A percentile compares a stretch with the other conserved stretches of the same genome.
Conservation (phyloP, 106 monocot species). For the Phalaenopsis equestris region DNA sequence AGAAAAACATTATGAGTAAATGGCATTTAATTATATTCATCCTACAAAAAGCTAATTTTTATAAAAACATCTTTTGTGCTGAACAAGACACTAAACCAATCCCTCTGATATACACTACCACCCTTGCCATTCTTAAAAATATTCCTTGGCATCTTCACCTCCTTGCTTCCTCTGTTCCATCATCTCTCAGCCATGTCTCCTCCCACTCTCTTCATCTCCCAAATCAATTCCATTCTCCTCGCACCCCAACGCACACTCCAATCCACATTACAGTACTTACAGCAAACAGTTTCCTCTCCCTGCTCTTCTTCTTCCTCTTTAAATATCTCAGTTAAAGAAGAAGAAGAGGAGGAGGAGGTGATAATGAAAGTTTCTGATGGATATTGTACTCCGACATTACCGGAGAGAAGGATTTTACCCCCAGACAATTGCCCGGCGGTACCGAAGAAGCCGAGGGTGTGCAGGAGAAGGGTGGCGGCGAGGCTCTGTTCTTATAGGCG, state of each 20-base stretch:
- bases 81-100: too few species aligned
- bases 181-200: background rate
- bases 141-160: too few species aligned
- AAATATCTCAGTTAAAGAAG: background rate
- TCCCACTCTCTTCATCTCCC: background rate
- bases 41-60: too few species aligned
- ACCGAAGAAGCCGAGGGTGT: background rate
- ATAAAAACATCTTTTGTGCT: too few species aligned
- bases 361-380: background rate
- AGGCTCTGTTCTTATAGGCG: background rate
- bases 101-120: too few species aligned
- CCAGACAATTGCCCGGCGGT: background rate
- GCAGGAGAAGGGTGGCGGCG: background rate
- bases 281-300: background rate
- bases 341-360: background rate
- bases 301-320: conserved; percentile 7
- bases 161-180: background rate
- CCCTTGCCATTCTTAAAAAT: too few species aligned
- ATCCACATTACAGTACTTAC: too few species aligned
- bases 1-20: too few species aligned
- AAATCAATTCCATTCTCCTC: background rate
- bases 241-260: too few species aligned
- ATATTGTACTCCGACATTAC: background rate
- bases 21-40: too few species aligned
- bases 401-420: background rate